Conservation (phyloP, 257 asterid genomes). For the Ocimum tenuiflorum region DNA sequence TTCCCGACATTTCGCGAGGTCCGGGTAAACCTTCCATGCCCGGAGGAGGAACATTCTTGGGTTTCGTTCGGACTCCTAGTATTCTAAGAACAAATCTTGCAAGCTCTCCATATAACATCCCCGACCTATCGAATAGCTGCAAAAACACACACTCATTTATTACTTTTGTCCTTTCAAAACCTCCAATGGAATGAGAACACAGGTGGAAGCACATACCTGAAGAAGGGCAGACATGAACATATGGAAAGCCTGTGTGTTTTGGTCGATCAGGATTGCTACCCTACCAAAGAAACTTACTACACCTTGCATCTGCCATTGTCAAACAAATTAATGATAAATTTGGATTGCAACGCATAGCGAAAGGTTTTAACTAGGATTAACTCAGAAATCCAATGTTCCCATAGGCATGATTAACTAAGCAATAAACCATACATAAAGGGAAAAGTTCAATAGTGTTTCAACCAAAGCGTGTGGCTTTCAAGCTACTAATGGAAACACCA, state of each 20-base stretch:
- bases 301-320: conserved; percentile 76
- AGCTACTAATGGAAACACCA: neutral
- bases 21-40: conserved; percentile 58
- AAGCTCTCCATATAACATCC: conserved; percentile 85
- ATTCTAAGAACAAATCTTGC: conserved; percentile 91
- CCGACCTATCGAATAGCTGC: conserved; percentile 91
- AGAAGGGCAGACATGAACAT: conserved; percentile 86
- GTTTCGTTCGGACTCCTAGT: conserved; percentile 64
- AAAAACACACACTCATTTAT: conserved; percentile 12
- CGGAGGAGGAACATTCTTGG: conserved; percentile 50
- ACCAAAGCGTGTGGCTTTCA: neutral
- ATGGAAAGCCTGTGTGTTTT: conserved; percentile 92
- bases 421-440: neutral
- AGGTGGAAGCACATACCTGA: conserved; percentile 47
- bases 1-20: conserved; percentile 43
- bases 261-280: conserved; percentile 76
- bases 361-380: too few species aligned
- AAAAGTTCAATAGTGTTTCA: neutral
- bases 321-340: neutral
- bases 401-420: neutral
- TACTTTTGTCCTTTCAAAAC: too few species aligned
- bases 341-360: too few species aligned
- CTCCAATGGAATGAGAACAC: neutral
- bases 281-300: conserved; percentile 86
- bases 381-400: neutral